phyloP scores from a whole-genome alignment of 1,139 yeast species.

The Kodamaea arcana region DNA sequence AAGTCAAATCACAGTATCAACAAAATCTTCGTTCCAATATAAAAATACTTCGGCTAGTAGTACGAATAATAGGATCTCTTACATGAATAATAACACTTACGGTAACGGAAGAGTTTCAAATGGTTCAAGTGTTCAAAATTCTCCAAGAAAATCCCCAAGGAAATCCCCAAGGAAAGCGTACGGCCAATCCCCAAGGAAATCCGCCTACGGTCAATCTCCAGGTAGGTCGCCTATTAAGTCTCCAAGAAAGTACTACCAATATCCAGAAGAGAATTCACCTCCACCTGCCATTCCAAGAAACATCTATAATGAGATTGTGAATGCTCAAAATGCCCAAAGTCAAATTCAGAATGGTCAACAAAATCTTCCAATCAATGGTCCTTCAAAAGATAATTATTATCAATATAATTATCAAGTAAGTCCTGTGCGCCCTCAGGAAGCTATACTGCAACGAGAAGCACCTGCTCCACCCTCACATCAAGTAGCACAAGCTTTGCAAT shows the following conservation, averaged over 20 bases:
- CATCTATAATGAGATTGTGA: slow-evolving; percentile 44
- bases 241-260: slow-evolving; percentile 20
- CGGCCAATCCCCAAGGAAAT: slow-evolving; percentile 16
- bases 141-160: slow-evolving; percentile 26
- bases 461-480: slow-evolving; percentile 10
- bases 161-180: slow-evolving; percentile 14
- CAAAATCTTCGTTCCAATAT: slow-evolving; percentile 19
- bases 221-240: slow-evolving; percentile 21
- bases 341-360: slow-evolving; percentile 24
- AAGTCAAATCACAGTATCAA: slow-evolving; percentile 15
- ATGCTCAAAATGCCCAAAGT: slow-evolving; percentile 39
- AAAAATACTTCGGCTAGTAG: slow-evolving; percentile 11
- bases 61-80: slow-evolving; percentile 20
- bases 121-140: slow-evolving; percentile 33
- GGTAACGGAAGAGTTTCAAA: slow-evolving; percentile 25
- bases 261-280: slow-evolving; percentile 18
- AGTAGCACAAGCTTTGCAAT: slow-evolving; percentile 7
- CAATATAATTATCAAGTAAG: slow-evolving; percentile 6
- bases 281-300: slow-evolving; percentile 42
- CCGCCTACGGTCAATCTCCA: slow-evolving; percentile 15
- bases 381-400: slow-evolving; percentile 33
- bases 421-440: slow-evolving; percentile 1
- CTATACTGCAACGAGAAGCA: background rate
- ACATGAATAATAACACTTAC: slow-evolving; percentile 8
- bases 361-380: slow-evolving; percentile 40